Base-by-base conservation (phyloP, 257 asterid genomes). In the Solanum ossicruentum region DNA sequence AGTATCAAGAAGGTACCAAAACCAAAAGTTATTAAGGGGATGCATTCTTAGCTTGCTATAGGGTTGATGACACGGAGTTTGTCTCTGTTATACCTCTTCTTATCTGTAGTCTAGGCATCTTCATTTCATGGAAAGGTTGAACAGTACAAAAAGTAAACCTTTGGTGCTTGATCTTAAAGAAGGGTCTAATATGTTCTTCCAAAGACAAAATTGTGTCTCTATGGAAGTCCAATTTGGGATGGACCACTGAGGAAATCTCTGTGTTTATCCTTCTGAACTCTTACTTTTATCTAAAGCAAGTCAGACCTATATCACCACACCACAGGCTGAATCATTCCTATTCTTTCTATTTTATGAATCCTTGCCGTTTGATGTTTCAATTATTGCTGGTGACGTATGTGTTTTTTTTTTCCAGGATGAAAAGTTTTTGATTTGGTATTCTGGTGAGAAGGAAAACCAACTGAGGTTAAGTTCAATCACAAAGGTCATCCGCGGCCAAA, bases 381-480 rank as follows among this genome's bases (percentile, higher is more conserved):
- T 77, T 77, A 16, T 11, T 52, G 65, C 26, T 13, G 63, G 65
- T 52, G 26, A 77, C 26, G 17, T 77, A 51, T 26, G 52, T 4
- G 61, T 0, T 3, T 51, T 16, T 49, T 52, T 18, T 16, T 86
- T 89, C 72, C 91, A 91, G 93, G 93, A 91, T 83, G 92, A 91
- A 73, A 87, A 88, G 83, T 89, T 80, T 70, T 87, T 91, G 88
- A 83, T 89, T 83, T 89, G 93, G 93, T 89, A 86, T 80, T 87
- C 91, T 21, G 91, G 91, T 81, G 88, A 88, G 89, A 88, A 88
- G 88, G 93, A 91, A 89, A 88, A 87, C 79, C 91, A 84, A 60
- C 45, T 91, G 85, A 88, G 83, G 72, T 82, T 91, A 81, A 88
- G 91, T 83, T 89, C 90, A 15, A 86, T 89, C 49, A 85, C 85